Conservation (phyloP, 805 yeast genomes). For the Lipomyces mesembrius region DNA sequence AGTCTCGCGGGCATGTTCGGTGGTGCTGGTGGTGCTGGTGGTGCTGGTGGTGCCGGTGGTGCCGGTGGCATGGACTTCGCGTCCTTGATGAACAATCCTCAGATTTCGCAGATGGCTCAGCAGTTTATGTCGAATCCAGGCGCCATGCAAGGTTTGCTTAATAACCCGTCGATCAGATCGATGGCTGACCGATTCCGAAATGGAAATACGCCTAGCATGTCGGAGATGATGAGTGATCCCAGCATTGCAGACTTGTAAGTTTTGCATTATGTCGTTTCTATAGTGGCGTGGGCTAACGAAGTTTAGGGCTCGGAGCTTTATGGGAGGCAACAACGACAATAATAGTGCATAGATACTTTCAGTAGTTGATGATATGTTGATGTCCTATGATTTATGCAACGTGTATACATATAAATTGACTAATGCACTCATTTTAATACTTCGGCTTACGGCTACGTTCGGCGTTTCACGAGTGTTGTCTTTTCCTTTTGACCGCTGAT, state of each 20-base stretch:
- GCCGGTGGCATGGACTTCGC: conserved; percentile 76
- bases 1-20: conserved; percentile 63
- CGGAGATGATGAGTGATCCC: conserved; percentile 80
- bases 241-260: conserved; percentile 31
- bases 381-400: background rate
- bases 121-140: conserved; percentile 84
- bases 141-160: conserved; percentile 73
- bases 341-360: background rate
- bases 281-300: background rate
- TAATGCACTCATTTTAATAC: background rate
- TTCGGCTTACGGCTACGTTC: background rate
- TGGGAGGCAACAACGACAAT: conserved; percentile 29
- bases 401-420: background rate
- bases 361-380: background rate
- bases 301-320: conserved; percentile 29
- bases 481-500: conserved; percentile 20
- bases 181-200: conserved; percentile 77
- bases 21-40: conserved; percentile 42
- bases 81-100: conserved; percentile 86
- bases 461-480: background rate
- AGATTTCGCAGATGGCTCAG: conserved; percentile 85
- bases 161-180: conserved; percentile 76
- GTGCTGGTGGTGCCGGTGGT: conserved; percentile 47
- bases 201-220: conserved; percentile 63
- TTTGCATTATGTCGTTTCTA: background rate